Percentiles rank a stretch among this genome's conserved stretches.
phyloP scores from a whole-genome alignment of 208 protist species.

The Trypanosoma mega region DNA sequence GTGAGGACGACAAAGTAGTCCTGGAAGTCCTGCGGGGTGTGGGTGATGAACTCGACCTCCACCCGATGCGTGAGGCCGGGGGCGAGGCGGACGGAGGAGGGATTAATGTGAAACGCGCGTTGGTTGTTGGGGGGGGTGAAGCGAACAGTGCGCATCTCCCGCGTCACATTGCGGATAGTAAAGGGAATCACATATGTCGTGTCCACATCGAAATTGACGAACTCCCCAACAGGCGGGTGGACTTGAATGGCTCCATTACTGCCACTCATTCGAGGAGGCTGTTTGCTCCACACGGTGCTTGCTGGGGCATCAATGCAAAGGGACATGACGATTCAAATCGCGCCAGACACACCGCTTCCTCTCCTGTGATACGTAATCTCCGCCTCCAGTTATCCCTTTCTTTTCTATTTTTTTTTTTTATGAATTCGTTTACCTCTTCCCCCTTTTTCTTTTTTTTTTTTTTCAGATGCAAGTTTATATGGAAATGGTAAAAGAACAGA shows the following conservation, averaged over 20 bases:
- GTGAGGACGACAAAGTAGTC: slow-evolving; percentile 77
- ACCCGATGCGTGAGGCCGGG: slow-evolving; percentile 70
- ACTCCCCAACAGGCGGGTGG: slow-evolving; percentile 64
- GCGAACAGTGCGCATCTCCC: slow-evolving; percentile 62
- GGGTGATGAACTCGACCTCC: slow-evolving; percentile 86
- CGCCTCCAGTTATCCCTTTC: neutral
- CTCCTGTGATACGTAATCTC: no score
- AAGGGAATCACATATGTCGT: slow-evolving; percentile 86
- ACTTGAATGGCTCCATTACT: slow-evolving; percentile 26
- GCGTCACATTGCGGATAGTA: slow-evolving; percentile 70
- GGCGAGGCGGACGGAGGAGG: slow-evolving; percentile 61
- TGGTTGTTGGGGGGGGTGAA: slow-evolving; percentile 64
- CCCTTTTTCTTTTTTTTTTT: slow-evolving; percentile 1
- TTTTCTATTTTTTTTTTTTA: neutral
- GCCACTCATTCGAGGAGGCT: no score
- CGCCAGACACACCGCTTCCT: no score
- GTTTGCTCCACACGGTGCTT: no score
- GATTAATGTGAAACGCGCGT: slow-evolving; percentile 67
- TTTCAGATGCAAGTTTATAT: neutral
- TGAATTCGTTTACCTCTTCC: neutral
- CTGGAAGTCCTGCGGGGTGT: slow-evolving; percentile 60
- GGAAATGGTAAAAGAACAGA: neutral
- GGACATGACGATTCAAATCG: no score
- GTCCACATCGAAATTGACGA: slow-evolving; percentile 85
- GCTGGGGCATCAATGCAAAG: no score